Base-by-base conservation (phyloP, 495 filamentous ascomycete species). In the Daldinia concentrica region DNA sequence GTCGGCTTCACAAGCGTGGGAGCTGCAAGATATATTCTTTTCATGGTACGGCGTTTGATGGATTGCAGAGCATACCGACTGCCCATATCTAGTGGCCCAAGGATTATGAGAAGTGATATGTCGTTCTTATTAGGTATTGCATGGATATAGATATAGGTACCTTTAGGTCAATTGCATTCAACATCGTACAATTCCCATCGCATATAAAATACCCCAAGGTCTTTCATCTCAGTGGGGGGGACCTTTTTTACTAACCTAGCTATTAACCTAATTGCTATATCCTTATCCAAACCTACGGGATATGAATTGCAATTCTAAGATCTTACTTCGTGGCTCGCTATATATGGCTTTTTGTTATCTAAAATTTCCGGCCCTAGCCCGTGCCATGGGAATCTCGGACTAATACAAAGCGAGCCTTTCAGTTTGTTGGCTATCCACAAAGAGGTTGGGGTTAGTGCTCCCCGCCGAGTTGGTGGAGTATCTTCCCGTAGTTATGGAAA, bases 381-480 rank as follows among this genome's bases (percentile, higher is more conserved):
- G 14, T 48, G 37, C 61, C 9, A 24, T 66, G 45, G 41, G 34
- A 24, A 7, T 22, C 56, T 72, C 70, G 70, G 70, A 32, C 29
- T 65, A 72, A 68, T 64, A 26, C 7, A 24, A 36, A 72, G 70
- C 70, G 70, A 72, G 19, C 37, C 12, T 30, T 15, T 12, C 57
- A 15, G 9, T 15, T 6, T 26, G 48, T 12, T 29, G 45, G 41
- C n/a, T 54, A 15, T 37, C 30, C 66, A 24, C 41, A 12, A n/a
- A 58, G 51, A 41, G 27, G 26, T 50, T 67, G 56, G 69, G 60
- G 64, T 64, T 52, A 22, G 58, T 50, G 59, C 34, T 32, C 58
- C 34, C 64, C 58, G 37, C 55, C 11, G 54, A 64, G 59, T 56
- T 66, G 69, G 69, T 66, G 69, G 69, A 67, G 59, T 65, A 55